These are phyloP conservation scores for Dactylonectria macrodidyma DNA, from an alignment of 2,329 filamentous ascomycete genomes.

Conservation along the genomic window DNA sequence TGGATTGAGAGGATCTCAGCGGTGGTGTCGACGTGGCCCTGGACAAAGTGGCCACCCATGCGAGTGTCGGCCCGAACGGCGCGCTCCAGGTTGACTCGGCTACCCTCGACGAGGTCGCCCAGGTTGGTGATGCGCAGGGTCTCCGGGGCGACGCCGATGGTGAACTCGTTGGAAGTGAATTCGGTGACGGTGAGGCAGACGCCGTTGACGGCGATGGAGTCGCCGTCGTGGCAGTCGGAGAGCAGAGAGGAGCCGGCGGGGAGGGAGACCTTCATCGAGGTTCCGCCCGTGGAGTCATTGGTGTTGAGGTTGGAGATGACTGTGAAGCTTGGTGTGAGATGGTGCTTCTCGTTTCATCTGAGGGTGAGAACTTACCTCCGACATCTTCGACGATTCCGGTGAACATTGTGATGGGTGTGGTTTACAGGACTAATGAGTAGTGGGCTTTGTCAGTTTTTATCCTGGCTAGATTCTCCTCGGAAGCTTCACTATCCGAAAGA, in stretches of 20 bases:
- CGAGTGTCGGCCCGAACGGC: slow-evolving; percentile 92
- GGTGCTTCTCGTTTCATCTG: neutral
- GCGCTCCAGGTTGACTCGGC: slow-evolving; percentile 91
- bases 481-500: too few relatives aligned
- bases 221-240: slow-evolving; percentile 85
- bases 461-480: too few relatives aligned
- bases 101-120: slow-evolving; percentile 76
- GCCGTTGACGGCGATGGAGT: slow-evolving; percentile 96
- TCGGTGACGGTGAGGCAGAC: slow-evolving; percentile 91
- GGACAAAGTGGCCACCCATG: slow-evolving; percentile 98
- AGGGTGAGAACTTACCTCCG: slow-evolving; percentile 76
- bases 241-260: slow-evolving; percentile 80
- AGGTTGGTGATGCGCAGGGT: slow-evolving; percentile 96
- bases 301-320: slow-evolving; percentile 86
- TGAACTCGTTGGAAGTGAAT: slow-evolving; percentile 75
- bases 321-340: slow-evolving; percentile 58
- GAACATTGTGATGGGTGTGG: slow-evolving; percentile 79
- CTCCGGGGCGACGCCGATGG: slow-evolving; percentile 94
- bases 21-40: slow-evolving; percentile 95
- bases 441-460: too few relatives aligned
- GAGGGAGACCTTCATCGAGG: slow-evolving; percentile 88
- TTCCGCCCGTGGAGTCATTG: slow-evolving; percentile 88
- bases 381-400: slow-evolving; percentile 95
- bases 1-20: slow-evolving; percentile 81
- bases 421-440: too few relatives aligned